Evolutionary conservation across 1,139 yeast genomes (phyloP).

Genomic region (Magnusiomyces magnusii): DNA sequence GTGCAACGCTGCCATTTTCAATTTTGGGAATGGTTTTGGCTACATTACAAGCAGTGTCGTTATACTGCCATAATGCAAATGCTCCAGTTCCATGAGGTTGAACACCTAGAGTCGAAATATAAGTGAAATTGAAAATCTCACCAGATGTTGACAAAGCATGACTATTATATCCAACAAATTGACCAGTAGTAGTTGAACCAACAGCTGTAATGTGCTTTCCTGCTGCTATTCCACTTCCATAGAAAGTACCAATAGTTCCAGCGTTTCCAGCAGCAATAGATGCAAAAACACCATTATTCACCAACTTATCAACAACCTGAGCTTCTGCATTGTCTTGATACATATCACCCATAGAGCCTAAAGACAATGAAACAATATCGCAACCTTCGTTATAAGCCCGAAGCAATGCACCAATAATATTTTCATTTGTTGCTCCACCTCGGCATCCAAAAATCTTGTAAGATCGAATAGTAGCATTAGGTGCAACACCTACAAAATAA

Average conservation of each 20-base stretch:
- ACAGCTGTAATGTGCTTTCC: constrained; percentile 8
- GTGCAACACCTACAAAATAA: constrained; percentile 21
- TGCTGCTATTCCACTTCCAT: constrained; percentile 11
- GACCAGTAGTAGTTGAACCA: constrained; percentile 6
- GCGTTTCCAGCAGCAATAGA: constrained; percentile 24
- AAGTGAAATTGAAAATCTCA: not conserved
- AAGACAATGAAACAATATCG: constrained; percentile 21
- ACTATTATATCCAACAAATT: not conserved
- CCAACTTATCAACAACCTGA: constrained; percentile 18
- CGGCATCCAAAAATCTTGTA: constrained; percentile 23
- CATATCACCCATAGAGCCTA: constrained; percentile 19
- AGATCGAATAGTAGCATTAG: constrained; percentile 20
- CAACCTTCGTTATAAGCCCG: constrained; percentile 20
- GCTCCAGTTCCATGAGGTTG: constrained; percentile 9
- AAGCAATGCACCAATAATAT: constrained; percentile 19
- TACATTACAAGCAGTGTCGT: constrained; percentile 2
- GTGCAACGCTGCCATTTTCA: constrained; percentile 7
- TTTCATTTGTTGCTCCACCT: constrained; percentile 21
- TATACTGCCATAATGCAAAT: constrained; percentile 8
- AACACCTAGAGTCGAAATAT: constrained; percentile 9
- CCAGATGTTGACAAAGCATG: not conserved
- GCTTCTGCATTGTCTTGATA: constrained; percentile 18
- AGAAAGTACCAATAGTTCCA: constrained; percentile 15
- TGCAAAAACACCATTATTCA: constrained; percentile 18
- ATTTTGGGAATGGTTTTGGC: constrained; percentile 3